These are phyloP conservation scores for Russula emetica DNA, from an alignment of 768 basidiomycete species.

Conservation along the genomic window DNA sequence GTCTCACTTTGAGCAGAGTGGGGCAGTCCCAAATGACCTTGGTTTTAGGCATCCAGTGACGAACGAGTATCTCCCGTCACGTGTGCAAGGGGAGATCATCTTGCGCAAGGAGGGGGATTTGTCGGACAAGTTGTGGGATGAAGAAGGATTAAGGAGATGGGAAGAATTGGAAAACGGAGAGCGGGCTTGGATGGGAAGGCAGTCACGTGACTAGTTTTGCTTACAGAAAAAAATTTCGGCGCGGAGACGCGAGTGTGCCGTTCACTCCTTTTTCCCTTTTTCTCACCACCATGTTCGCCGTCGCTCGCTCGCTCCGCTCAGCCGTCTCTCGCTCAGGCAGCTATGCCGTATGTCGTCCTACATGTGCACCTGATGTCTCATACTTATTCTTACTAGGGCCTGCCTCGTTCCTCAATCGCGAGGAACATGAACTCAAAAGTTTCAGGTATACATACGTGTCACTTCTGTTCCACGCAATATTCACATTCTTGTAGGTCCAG, in stretches of 20 bases:
- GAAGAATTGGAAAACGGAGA: slow-evolving; percentile 44
- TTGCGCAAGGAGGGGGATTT: slow-evolving; percentile 38
- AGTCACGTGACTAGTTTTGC: not conserved
- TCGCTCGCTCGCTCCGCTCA: slow-evolving; percentile 58
- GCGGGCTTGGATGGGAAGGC: slow-evolving; percentile 36
- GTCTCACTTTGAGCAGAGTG: not conserved
- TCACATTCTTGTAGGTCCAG: slow-evolving; percentile 53
- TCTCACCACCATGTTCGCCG: slow-evolving; percentile 62
- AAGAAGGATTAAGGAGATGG: slow-evolving; percentile 43
- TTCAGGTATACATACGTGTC: slow-evolving; percentile 50
- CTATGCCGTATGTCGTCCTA: slow-evolving; percentile 50
- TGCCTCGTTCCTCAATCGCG: slow-evolving; percentile 70
- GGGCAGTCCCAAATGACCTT: not conserved
- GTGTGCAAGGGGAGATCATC: slow-evolving; percentile 40
- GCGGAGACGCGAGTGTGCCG: slow-evolving; percentile 14
- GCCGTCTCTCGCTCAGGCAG: slow-evolving; percentile 56
- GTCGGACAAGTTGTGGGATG: slow-evolving; percentile 46
- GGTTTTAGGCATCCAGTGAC: slow-evolving; percentile 46
- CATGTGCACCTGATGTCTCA: not conserved
- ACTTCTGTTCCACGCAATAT: not conserved
- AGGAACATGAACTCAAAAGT: slow-evolving; percentile 97
- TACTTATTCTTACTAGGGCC: slow-evolving; percentile 41
- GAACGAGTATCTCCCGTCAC: slow-evolving; percentile 48
- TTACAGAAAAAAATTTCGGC: slow-evolving; percentile 14
- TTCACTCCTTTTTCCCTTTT: slow-evolving; percentile 6